Base-by-base conservation (phyloP, 805 yeast species). In the Nakazawaea anatomiae region DNA sequence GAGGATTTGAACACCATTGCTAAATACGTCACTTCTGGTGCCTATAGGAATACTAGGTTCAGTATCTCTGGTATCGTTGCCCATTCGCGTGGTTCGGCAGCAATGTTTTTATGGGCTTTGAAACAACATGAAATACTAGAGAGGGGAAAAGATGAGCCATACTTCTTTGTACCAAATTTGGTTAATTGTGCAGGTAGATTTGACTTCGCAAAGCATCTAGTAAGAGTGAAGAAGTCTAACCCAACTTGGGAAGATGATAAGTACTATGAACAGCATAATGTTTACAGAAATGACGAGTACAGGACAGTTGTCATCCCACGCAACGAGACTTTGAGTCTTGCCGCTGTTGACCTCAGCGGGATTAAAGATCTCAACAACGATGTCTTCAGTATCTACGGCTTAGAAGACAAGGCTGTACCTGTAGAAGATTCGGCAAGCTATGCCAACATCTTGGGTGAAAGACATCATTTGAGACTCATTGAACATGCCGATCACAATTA, bases 401-500 rank as follows among this genome's bases (percentile, higher is more conserved):
- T 81, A 6, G 61, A 72, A 9, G 98, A 92, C 60, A 64, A 66
- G 9, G 73, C 86, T 9, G 80, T 90, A 6, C 89, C 92, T 1
- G 56, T 77, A 1, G 70, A 72, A 12, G 96, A 89, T 57, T 73
- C 83, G 6, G 74, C 83, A 0, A 58, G 57, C 38, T 89, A 71
- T 67, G 80, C 86, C 6, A 80, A 85, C 57, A 56, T 69, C 8
- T 76, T 90, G 46, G 75, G 73, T 30, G 67, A 76, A 5, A 79
- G 90, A 25, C 84, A 86, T 57, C 70, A 73, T 4, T 68, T 89
- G 49, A 70, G 72, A 38, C 63, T 88, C 6, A 69, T 91, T 9
- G 77, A 79, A 1, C 72, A 71, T 43, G 96, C 96, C 0, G 91
- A 89, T 62, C 98, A 91, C 65, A 88, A 87, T 59, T 90, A 76